Base-by-base conservation (phyloP, 257 asterid genomes). In the Scutellaria minor region DNA sequence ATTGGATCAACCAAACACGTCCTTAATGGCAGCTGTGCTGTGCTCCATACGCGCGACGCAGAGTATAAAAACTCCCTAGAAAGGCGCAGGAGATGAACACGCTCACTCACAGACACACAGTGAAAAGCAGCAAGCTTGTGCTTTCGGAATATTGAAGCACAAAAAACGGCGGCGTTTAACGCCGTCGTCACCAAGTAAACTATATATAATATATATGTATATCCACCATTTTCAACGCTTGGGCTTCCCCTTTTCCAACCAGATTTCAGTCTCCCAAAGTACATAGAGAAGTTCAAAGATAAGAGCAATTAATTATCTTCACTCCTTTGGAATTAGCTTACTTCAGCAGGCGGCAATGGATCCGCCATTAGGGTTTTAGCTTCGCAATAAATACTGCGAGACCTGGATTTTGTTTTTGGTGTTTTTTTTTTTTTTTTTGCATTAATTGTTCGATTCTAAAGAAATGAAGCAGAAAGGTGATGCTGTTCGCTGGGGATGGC, bases 381-480 rank as follows among this genome's bases (percentile, higher is more conserved):
- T 74, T 58, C 75, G 67, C 27, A 15, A 5, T 3, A 66, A 53
- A 67, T 53, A 46, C 62, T 55, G 54, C 53, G 4, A 44, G 52
- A 56, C 48, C 11, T 66, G 20, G 71, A 42, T 65, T 15, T 51
- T 54, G 47, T 45, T 59, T 41, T 40, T 15, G 8, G 2, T 73
- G 18, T 18, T 18, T 18, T 18, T 18, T 18, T 18, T 18, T 18
- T 18, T 18, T 18, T 67, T 56, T 9, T 13, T 13, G 6, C 4
- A 8, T 35, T 64, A 35, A 5, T 72, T 70, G 46, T 24, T 47
- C 27, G 8, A 11, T 13, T 42, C 6, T 0, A 7, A 1, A 54
- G 72, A 65, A 56, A 90, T 86, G 95, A 86, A 80, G 87, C 80
- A 7, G 8, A 92, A 77, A 70, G 77, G 68, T 13, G 91, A 86